phyloP scores from a whole-genome alignment of 2,329 filamentous ascomycete species.

The Pestalotiopsis sp. region DNA sequence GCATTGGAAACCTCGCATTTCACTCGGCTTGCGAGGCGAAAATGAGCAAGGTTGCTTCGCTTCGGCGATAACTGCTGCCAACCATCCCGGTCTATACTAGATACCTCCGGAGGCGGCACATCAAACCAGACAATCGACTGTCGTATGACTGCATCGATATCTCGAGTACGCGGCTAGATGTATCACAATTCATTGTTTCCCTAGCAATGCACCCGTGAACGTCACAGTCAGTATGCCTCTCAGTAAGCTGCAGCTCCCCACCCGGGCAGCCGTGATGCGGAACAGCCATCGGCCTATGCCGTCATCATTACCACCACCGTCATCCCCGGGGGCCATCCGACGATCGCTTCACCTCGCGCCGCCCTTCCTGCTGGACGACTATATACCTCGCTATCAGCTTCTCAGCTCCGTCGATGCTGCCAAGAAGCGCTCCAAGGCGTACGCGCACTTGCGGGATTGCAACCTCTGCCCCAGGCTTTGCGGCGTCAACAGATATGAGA shows the following conservation, averaged over 20 bases:
- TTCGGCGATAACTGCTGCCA: neutral
- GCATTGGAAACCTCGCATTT: neutral
- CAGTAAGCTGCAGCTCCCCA: neutral
- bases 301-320: neutral
- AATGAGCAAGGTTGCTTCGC: neutral
- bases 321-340: neutral
- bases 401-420: constrained; percentile 70
- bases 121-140: neutral
- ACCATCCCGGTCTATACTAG: neutral
- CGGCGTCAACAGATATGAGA: constrained; percentile 80
- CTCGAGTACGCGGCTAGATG: neutral
- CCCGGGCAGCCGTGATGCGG: no score
- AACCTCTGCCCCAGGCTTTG: constrained; percentile 81
- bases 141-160: neutral
- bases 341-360: constrained; percentile 55
- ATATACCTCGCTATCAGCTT: constrained; percentile 72
- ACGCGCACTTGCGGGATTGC: constrained; percentile 76
- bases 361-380: constrained; percentile 73
- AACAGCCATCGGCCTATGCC: neutral
- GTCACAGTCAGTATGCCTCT: neutral
- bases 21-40: neutral
- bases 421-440: constrained; percentile 74
- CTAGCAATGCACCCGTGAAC: neutral
- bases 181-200: neutral
- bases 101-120: neutral